Evolutionary conservation across 176 grass and related monocot genomes (phyloP).

Genomic region (Microstegium vimineum): DNA sequence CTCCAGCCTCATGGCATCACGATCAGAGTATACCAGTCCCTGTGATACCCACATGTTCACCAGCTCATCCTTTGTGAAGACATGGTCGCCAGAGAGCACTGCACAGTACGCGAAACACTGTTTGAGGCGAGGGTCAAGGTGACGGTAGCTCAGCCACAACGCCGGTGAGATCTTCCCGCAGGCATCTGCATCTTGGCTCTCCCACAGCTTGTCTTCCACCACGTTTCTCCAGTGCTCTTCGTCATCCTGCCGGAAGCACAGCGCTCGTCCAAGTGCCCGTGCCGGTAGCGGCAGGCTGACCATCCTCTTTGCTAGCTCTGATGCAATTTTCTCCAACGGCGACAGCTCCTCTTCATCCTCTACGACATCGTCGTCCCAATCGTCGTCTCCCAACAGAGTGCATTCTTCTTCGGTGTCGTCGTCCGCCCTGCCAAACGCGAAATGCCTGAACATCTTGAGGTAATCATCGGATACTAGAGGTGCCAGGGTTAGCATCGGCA

Average conservation of each 20-base stretch:
- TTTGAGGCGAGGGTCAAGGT: conserved; percentile 42
- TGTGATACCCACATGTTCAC: conserved; percentile 41
- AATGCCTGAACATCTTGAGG: conserved; percentile 38
- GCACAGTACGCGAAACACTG: conserved; percentile 37
- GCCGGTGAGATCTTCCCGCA: neutral
- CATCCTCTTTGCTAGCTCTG: conserved; percentile 23
- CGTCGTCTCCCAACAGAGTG: conserved; percentile 16
- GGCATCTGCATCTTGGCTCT: neutral
- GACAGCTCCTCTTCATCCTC: conserved; percentile 5
- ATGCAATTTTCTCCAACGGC: conserved; percentile 11
- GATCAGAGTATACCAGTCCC: conserved; percentile 20
- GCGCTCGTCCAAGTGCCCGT: neutral
- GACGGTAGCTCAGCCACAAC: conserved; percentile 41
- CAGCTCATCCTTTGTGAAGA: conserved; percentile 35
- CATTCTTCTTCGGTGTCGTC: conserved; percentile 23
- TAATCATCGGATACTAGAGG: conserved; percentile 11
- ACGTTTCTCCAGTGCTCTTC: conserved; percentile 36
- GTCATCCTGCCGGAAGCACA: conserved; percentile 4
- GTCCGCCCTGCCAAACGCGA: conserved; percentile 13
- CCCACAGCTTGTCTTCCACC: conserved; percentile 26
- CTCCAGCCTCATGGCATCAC: neutral
- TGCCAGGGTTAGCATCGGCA: neutral
- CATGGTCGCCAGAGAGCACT: conserved; percentile 19
- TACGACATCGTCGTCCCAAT: no score
- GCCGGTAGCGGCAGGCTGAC: neutral